These are phyloP conservation scores for Vanilla planifolia DNA, from an alignment of 106 monocot genomes.

Conservation along the genomic window DNA sequence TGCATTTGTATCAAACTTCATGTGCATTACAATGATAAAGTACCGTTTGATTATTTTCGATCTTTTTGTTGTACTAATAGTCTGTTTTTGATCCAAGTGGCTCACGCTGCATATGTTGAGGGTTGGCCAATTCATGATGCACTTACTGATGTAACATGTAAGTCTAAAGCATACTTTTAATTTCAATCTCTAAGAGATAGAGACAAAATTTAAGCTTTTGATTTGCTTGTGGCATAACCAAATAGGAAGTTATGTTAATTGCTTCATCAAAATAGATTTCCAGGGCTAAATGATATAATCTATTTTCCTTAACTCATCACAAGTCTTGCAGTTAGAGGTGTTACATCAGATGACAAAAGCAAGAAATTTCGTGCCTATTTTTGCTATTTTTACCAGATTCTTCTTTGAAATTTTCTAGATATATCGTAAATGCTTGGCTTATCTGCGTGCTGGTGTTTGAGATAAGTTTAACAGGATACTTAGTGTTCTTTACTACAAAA, in stretches of 20 bases:
- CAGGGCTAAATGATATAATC: no score
- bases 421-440: no score
- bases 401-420: no score
- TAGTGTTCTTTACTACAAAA: no score
- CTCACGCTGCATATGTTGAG: slow-evolving; percentile 56
- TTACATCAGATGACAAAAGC: background rate
- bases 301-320: no score
- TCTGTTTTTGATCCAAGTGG: slow-evolving; percentile 31
- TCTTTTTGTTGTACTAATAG: background rate
- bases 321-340: background rate
- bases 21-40: background rate
- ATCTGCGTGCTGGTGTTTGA: no score
- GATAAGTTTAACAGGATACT: no score
- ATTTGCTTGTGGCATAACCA: background rate
- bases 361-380: background rate
- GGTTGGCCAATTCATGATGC: slow-evolving; percentile 53
- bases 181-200: background rate
- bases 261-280: no score
- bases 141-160: slow-evolving; percentile 57
- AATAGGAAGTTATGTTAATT: background rate
- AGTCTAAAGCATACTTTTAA: slow-evolving; percentile 8
- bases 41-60: slow-evolving; percentile 3
- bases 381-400: no score
- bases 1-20: background rate
- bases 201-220: background rate